These are phyloP conservation scores for Choiromyces venosus DNA, from an alignment of 495 filamentous ascomycete species.

Conservation along the genomic window DNA sequence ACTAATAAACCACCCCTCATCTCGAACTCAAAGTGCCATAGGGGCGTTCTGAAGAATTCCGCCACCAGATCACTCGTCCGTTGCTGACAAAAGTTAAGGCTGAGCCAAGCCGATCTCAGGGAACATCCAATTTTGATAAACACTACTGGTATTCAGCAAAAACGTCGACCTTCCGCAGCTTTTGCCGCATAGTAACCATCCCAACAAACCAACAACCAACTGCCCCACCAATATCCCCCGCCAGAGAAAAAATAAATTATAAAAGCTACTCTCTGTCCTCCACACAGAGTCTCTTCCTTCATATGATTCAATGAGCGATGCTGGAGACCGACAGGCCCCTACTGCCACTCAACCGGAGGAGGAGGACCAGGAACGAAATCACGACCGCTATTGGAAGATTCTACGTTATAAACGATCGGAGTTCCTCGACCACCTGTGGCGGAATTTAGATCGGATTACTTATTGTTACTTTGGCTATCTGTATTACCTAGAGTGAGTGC, in stretches of 20 bases:
- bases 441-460: constrained; percentile 60
- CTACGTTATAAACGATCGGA: constrained; percentile 44
- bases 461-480: constrained; percentile 63
- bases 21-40: not conserved
- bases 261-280: not conserved
- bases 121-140: not conserved
- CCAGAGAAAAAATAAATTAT: not conserved
- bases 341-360: constrained; percentile 25
- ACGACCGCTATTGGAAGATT: constrained; percentile 30
- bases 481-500: constrained; percentile 66
- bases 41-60: not conserved
- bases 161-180: constrained; percentile 1
- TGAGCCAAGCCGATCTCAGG: not conserved
- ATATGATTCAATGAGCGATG: constrained; percentile 45
- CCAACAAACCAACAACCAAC: constrained; percentile 1
- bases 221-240: not conserved
- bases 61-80: not conserved
- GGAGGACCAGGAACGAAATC: constrained; percentile 31
- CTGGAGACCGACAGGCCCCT: constrained; percentile 34
- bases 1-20: not conserved
- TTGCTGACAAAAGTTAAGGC: not conserved
- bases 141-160: not conserved
- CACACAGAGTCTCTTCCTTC: constrained; percentile 18
- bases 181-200: not conserved
- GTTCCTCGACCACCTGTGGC: constrained; percentile 57